Evolutionary conservation across 306 rosid species (phyloP).

Genomic region (Rubus parviflorus): DNA sequence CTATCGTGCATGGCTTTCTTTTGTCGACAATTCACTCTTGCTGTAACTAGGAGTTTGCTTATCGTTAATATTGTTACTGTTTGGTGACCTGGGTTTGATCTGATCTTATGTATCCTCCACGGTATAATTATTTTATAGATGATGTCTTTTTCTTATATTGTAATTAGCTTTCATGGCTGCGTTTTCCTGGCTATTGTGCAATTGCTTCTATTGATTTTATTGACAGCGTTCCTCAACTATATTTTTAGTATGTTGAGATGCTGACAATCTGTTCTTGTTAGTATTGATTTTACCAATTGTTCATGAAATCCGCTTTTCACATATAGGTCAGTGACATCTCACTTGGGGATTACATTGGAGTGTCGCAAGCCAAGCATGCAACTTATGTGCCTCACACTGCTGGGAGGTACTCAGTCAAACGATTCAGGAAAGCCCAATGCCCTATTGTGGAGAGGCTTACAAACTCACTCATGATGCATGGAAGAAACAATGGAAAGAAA

Average conservation of each 20-base stretch:
- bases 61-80: not conserved
- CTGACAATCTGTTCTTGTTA: not conserved
- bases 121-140: not conserved
- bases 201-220: not conserved
- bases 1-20: not conserved
- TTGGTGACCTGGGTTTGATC: not conserved
- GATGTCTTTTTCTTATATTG: not conserved
- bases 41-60: too few relatives aligned
- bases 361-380: slow-evolving; percentile 26
- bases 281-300: not conserved
- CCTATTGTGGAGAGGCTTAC: slow-evolving; percentile 38
- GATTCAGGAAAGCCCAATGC: slow-evolving; percentile 38
- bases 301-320: not conserved
- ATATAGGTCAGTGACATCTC: slow-evolving; percentile 22
- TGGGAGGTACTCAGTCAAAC: slow-evolving; percentile 35
- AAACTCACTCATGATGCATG: slow-evolving; percentile 37
- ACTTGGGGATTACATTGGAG: slow-evolving; percentile 31
- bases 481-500: slow-evolving; percentile 36
- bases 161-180: not conserved
- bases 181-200: not conserved
- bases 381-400: slow-evolving; percentile 36
- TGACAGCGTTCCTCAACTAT: not conserved
- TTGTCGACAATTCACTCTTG: not conserved
- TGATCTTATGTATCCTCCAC: not conserved
- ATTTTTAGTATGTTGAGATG: not conserved